Base-by-base conservation (phyloP, 2,329 filamentous ascomycete genomes). In the Xylaria sp. region DNA sequence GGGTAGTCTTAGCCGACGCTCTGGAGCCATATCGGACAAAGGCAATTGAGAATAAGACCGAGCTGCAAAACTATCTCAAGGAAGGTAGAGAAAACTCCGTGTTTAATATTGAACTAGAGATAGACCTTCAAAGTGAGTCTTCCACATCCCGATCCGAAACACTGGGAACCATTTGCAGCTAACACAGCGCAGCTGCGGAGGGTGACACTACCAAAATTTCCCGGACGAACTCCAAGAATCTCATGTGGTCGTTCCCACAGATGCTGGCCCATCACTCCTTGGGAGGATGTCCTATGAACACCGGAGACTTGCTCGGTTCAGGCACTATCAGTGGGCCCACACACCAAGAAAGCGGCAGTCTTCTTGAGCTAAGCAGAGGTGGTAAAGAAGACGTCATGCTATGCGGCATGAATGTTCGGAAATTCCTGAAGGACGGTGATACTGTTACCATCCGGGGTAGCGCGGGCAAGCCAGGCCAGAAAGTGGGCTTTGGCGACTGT, bases 201-300 rank as follows among this genome's bases (percentile, higher is more conserved):
- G 77, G 77, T n/a, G 73, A 74, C 47, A 75, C 80, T 0, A 85
- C 83, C 0, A 83, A 82, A 0, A 81, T 92, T 52, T 78, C 81
- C 1, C 79, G 75, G 62, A 87, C 80, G 61, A 87, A 80, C 59
- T 82, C 85, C 8, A 83, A 79, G 65, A 82, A 92, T 68, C 78
- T 93, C 9, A 78, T 93, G n/a, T 93, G 86, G 80, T 92, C 88
- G 0, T 93, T 92, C 75, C 83, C 88, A 3, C 90, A 93, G 72
- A 92, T 92, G 89, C 78, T 93, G 47, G 83, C 90, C 1, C 90
- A 93, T 71, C 90, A 93, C 71, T 85, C 87, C 1, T 81, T 90
- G 52, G 89, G 87, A 1, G 90, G 90, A 4, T 94, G 90, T 72
- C 84, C 86, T 2, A 80, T 94, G 79, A 81, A 84, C 52, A 81